Base-by-base conservation (phyloP, 73 alveolate species). In the Symbiodinium natans region DNA sequence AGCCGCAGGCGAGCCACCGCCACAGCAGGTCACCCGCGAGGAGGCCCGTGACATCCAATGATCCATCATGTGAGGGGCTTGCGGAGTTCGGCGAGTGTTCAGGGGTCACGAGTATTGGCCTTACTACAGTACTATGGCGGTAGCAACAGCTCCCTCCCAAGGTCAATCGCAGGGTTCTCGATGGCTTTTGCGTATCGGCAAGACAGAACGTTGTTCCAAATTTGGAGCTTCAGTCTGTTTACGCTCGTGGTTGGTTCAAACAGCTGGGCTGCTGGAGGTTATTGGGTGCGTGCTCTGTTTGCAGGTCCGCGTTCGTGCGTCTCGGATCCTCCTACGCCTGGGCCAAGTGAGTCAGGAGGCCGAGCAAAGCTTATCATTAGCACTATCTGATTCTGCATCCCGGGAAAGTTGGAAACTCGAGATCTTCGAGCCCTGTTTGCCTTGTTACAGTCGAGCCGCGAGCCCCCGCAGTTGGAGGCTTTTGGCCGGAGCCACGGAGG, bases 1-100 rank as follows among this genome's bases (percentile, higher is more conserved):
- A 2, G 95, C 95, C 31, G 95, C 95, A 27, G 95, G 71, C 27
- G 85, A 87, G 85, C 86, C 86, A 17, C 95, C 95, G 46, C 41
- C 41, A 29, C 71, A 54, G 46, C 86, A 87, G 43, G 95, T 87
- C 38, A 54, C 95, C 29, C 84, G 68, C 25, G 86, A 87, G 34
- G 95, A 87, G 95, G 95, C 86, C 39, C 27, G 83, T 10, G n/a
- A 21, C 68, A 52, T 52, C 27, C 13, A 52, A 27, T 52, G n/a
- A n/a, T n/a, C n/a, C n/a, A n/a, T n/a, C n/a, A n/a, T n/a, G n/a
- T n/a, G n/a, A n/a, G n/a, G n/a, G n/a, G n/a, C n/a, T n/a, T n/a
- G n/a, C n/a, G n/a, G n/a, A n/a, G n/a, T n/a, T n/a, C n/a, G n/a
- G n/a, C n/a, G n/a, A n/a, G n/a, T n/a, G n/a, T n/a, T n/a, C n/a